A percentile compares a stretch with the other conserved stretches of the same genome.
phyloP scores from a whole-genome alignment of 1,284 basidiomycete species.

The Ceratobasidium sp. region DNA sequence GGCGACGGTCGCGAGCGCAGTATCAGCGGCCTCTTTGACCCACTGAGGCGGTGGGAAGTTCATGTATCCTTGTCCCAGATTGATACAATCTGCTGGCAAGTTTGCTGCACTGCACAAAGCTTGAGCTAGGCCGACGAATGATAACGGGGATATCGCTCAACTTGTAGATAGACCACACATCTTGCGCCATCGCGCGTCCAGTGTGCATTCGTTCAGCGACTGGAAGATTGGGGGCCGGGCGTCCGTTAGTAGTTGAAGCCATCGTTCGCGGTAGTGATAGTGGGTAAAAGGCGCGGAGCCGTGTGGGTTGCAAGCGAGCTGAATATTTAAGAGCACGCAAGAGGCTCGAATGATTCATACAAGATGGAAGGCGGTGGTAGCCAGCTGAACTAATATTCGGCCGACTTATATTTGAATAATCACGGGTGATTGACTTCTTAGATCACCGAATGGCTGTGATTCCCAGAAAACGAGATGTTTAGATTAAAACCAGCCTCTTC shows the following conservation, averaged over 20 bases:
- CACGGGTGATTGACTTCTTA: constrained; percentile 1
- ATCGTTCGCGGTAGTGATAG: constrained; percentile 24
- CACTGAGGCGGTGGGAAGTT: constrained; percentile 88
- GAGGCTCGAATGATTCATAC: constrained; percentile 34
- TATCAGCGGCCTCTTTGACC: constrained; percentile 79
- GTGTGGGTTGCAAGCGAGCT: constrained; percentile 10
- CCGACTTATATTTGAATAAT: constrained; percentile 18
- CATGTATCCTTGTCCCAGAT: constrained; percentile 95
- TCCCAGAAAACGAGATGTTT: not conserved
- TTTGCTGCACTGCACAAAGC: constrained; percentile 73
- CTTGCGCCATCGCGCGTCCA: constrained; percentile 78
- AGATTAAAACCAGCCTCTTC: constrained; percentile 17
- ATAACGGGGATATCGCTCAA: constrained; percentile 55
- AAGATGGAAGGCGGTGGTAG: constrained; percentile 28
- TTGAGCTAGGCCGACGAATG: constrained; percentile 14
- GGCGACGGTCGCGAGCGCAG: constrained; percentile 73
- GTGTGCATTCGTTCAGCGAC: constrained; percentile 53
- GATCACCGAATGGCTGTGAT: constrained; percentile 11
- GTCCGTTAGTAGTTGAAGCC: constrained; percentile 6
- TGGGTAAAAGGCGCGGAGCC: not conserved
- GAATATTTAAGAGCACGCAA: constrained; percentile 34
- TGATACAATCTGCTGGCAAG: constrained; percentile 86
- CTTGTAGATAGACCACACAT: constrained; percentile 96
- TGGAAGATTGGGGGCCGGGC: not conserved
- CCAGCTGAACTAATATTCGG: constrained; percentile 19